Evolutionary conservation across 176 grass and related monocot species (phyloP), one percentile per base, ranked within the genome.

Genomic region (Aegilops speltoides): DNA sequence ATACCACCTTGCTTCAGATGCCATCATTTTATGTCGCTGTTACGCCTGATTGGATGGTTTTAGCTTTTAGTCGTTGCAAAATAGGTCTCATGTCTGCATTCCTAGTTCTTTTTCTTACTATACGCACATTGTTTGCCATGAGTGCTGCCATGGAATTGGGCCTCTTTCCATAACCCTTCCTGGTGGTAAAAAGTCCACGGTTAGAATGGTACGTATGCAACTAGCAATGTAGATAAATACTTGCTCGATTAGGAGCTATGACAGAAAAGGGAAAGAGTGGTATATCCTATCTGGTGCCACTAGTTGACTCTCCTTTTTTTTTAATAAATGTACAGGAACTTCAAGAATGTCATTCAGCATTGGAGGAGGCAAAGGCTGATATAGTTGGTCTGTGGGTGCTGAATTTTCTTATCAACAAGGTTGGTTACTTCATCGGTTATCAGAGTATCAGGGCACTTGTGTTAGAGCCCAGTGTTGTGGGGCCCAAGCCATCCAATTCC

Each of bases 291-390:
- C 77, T 84, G 17, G 20, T 87, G 41, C 29, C 56, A 84, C 16
- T 20, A 73, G 32, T 45, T 83, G 41, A 82, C 71, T 83, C 32
- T 40, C 41, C 50, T 75, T 11, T 10, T 75, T 11, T 10, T 72
- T 37, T 77, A 36, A 38, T 88, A 22, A 56, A 57, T 82, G 50
- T 79, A 57, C 68, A 98, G 96, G 93, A 98, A 95, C 91, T 98
- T 36, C 96, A 98, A 90, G 91, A 98, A 84, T 59, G 90, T 40
- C 70, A 98, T 84, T 95, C 96, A 68, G 86, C 96, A 23, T 74
- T 98, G 87, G 96, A 98, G 88, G 96, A 98, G 87, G 93, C 96
- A 76, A 98, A 98, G 93, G 96, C 96, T 84, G 96, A 98, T 92
- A 98, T 98, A 87, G 96, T 98, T 79, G 96, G 93, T 59, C 93